Evolutionary conservation across 306 rosid species (phyloP), one percentile per base, ranked within the genome.

Genomic region (Glycine soja): DNA sequence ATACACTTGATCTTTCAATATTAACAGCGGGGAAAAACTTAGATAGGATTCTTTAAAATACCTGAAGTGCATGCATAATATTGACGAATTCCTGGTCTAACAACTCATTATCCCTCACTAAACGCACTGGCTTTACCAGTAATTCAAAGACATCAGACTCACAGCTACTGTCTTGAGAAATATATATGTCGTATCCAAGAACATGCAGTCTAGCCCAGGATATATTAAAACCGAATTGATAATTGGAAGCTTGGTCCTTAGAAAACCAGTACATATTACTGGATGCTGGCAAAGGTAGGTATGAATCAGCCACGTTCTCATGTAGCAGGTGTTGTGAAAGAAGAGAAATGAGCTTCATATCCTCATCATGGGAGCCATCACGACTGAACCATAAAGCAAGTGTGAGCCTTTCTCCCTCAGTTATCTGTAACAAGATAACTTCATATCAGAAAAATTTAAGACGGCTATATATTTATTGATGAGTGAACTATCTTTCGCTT

Each of bases 1-100:
- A 19, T 52, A 76, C 63, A 45, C 43, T 72, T 34, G 36, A 75
- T 66, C 69, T 47, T 61, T 14, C 13, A 47, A 47, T 24, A 61
- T 61, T 38, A 57, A 72, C 8, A 40, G 6, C 24, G 67, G 54
- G 7, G 46, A 4, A 38, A 34, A 10, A 82, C 9, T 34, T 58
- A 0, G 3, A 53, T 10, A 40, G 62, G 42, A 68, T 63, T 77
- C 7, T 24, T 76, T 56, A 59, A 71, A 88, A 38, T 88, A 92
- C 98, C 99, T 93, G 97, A 83, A 95, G 96, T 3, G 93, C 94
- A n/a, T 95, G 98, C 94, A 95, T 86, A 84, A 93, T 86, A 74
- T 92, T 90, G 80, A 65, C 82, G 76, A 93, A 95, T 67, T 89
- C 90, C 16, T 54, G 72, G 61, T 89, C 89, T 51, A 93, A 86